These are phyloP conservation scores for Lenwebbia sp. DNA, from an alignment of 345 rosid species.

Conservation along the genomic window DNA sequence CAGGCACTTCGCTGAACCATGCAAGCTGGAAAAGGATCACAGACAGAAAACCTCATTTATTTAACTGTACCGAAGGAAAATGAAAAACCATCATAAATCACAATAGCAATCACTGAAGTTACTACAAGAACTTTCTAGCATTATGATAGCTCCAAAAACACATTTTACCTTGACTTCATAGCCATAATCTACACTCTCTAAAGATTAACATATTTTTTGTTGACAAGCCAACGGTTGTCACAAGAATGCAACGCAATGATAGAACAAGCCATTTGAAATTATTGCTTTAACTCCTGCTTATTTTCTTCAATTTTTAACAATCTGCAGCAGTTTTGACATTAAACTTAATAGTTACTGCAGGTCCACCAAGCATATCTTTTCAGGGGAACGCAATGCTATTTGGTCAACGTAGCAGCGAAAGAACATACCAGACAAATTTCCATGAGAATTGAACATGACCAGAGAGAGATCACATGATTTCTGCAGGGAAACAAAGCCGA, in stretches of 20 bases:
- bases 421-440: constrained; percentile 52
- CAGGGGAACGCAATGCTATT: background rate
- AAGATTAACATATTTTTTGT: background rate
- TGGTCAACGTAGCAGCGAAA: background rate
- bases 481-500: constrained; percentile 26
- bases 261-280: background rate
- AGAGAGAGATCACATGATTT: constrained; percentile 64
- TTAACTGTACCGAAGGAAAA: background rate
- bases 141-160: background rate
- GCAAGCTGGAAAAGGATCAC: constrained; percentile 48
- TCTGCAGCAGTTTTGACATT: background rate
- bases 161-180: background rate
- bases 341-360: background rate
- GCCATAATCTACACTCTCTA: background rate
- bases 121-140: background rate
- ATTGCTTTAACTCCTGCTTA: background rate
- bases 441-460: constrained; percentile 77
- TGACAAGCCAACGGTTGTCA: background rate
- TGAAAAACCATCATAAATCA: background rate
- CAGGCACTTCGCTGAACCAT: constrained; percentile 90
- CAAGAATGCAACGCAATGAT: background rate
- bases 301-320: background rate
- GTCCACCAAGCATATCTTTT: background rate
- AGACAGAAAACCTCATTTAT: background rate
- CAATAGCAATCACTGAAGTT: background rate